These are phyloP conservation scores for Rhodomyrtus psidioides DNA, from an alignment of 441 rosid genomes.

Conservation along the genomic window DNA sequence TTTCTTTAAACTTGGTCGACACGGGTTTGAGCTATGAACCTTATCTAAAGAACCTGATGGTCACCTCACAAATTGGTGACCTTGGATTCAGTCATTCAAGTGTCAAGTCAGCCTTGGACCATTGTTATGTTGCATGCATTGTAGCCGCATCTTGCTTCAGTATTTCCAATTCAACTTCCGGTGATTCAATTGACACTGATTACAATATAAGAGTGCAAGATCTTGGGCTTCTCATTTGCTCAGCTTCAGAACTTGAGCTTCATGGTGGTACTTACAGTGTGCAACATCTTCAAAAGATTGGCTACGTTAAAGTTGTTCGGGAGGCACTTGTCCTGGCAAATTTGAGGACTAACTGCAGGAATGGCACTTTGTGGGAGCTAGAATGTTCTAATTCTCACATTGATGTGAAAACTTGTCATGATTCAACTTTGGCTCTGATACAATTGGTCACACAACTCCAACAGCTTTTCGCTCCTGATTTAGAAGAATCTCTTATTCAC, in stretches of 20 bases:
- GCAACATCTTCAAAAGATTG: slow-evolving; percentile 53
- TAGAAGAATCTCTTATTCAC: slow-evolving; percentile 86
- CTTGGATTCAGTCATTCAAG: slow-evolving; percentile 25
- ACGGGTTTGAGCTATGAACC: slow-evolving; percentile 93
- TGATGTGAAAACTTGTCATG: slow-evolving; percentile 74
- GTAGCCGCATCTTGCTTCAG: slow-evolving; percentile 84
- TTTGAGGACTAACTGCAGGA: slow-evolving; percentile 50
- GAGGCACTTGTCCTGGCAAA: slow-evolving; percentile 64
- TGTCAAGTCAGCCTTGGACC: slow-evolving; percentile 17
- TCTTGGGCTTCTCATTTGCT: slow-evolving; percentile 78
- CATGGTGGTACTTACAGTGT: slow-evolving; percentile 49
- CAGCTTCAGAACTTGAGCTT: slow-evolving; percentile 35
- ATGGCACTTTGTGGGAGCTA: slow-evolving; percentile 69
- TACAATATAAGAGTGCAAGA: slow-evolving; percentile 70
- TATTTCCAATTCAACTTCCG: slow-evolving; percentile 37
- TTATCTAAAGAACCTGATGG: slow-evolving; percentile 26
- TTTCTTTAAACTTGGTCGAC: slow-evolving; percentile 78
- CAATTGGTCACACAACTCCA: slow-evolving; percentile 78
- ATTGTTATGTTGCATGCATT: slow-evolving; percentile 53
- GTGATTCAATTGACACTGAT: slow-evolving; percentile 36
- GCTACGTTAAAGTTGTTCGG: slow-evolving; percentile 80
- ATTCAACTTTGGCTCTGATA: slow-evolving; percentile 76
- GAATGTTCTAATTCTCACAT: slow-evolving; percentile 74
- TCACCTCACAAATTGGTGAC: slow-evolving; percentile 19
- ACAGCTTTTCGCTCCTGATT: slow-evolving; percentile 81